A percentile compares a stretch with the other conserved stretches of the same genome.
Evolutionary conservation across 371 early-diverging fungal species (phyloP).

Genomic region (Funneliformis caledonium): DNA sequence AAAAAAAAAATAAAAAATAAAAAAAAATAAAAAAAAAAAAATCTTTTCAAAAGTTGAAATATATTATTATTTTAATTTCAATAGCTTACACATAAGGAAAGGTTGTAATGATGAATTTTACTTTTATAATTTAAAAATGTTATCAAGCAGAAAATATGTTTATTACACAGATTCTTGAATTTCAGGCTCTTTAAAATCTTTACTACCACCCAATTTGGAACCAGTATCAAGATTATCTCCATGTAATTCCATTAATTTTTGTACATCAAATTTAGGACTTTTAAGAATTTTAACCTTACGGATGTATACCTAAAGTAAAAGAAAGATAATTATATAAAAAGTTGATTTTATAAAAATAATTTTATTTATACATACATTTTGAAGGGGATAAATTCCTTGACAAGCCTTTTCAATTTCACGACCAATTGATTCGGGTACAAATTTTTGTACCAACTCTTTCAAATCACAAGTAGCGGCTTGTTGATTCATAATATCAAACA

Average conservation of each 20-base stretch:
- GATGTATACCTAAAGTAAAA: constrained; percentile 61
- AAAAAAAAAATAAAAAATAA: too few relatives aligned
- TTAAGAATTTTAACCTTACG: constrained; percentile 99
- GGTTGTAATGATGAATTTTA: neutral
- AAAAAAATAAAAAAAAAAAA: too few relatives aligned
- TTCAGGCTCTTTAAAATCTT: constrained; percentile 86
- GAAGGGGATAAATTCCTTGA: constrained; percentile 98
- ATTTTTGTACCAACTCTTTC: constrained; percentile 97
- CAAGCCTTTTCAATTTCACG: constrained; percentile 97
- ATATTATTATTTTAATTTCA: too few relatives aligned
- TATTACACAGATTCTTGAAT: constrained; percentile 76
- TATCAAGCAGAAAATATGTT: neutral
- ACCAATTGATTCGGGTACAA: constrained; percentile 90
- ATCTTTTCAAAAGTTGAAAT: too few relatives aligned
- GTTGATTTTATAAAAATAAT: neutral
- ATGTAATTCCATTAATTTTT: constrained; percentile 97
- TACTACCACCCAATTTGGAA: constrained; percentile 80
- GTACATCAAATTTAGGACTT: constrained; percentile 94
- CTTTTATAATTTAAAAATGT: neutral
- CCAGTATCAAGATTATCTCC: constrained; percentile 83
- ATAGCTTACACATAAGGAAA: neutral
- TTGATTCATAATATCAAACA: constrained; percentile 97
- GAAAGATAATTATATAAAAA: neutral
- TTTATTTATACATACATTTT: constrained; percentile 71
- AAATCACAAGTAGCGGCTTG: constrained; percentile 93